Conservation (phyloP, 164 flowering plant species). For the Aristolochia californica region DNA sequence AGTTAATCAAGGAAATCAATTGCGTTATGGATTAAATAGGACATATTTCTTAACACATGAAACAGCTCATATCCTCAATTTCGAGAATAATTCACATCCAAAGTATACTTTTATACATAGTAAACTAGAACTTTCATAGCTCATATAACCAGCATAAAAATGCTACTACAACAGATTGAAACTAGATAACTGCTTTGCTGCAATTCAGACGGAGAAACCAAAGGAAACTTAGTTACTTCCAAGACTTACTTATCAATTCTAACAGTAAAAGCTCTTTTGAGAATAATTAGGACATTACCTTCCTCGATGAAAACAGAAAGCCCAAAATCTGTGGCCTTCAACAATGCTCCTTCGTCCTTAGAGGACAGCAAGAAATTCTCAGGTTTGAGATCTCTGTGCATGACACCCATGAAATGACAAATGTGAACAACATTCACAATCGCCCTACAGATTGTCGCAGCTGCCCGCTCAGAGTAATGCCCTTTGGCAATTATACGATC, state of each 20-base stretch:
- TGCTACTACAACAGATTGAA: too few species aligned
- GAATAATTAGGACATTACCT: conserved; percentile 28
- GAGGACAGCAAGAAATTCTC: conserved; percentile 88
- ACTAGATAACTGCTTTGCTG: too few species aligned
- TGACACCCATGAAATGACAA: conserved; percentile 94
- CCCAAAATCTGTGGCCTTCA: conserved; percentile 96
- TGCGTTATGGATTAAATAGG: too few species aligned
- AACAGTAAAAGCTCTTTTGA: background rate
- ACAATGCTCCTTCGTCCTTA: conserved; percentile 49
- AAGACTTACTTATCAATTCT: background rate
- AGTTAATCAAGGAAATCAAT: too few species aligned
- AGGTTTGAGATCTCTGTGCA: conserved; percentile 94
- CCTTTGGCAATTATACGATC: conserved; percentile 90
- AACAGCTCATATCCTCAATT: too few species aligned
- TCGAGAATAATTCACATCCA: background rate
- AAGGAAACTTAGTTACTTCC: background rate
- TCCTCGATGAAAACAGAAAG: conserved; percentile 88
- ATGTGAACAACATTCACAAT: conserved; percentile 79
- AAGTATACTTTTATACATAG: background rate
- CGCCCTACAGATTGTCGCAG: conserved; percentile 60
- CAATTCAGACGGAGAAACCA: background rate
- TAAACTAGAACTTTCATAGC: background rate
- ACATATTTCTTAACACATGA: too few species aligned
- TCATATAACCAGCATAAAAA: too few species aligned
- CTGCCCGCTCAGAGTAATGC: conserved; percentile 75